A percentile compares a stretch with the other conserved stretches of the same genome.
phyloP scores from a whole-genome alignment of 495 filamentous ascomycete species.

The Penicillium atrosanguineum region DNA sequence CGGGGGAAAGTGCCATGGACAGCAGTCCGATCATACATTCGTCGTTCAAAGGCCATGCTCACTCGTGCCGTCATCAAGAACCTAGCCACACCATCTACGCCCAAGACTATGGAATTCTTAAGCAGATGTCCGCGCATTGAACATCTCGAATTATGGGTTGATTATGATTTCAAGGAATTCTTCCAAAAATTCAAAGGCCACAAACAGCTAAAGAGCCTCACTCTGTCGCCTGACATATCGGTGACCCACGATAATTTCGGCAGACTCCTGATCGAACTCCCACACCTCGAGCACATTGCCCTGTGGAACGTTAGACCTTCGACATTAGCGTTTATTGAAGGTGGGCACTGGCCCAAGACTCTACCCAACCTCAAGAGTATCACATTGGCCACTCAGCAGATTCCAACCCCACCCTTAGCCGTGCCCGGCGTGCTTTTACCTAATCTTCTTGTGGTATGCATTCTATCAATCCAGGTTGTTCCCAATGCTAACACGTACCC shows the following conservation, averaged over 20 bases:
- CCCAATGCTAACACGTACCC: neutral
- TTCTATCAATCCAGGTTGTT: neutral
- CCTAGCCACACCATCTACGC: slow-evolving; percentile 21
- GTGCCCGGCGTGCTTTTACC: slow-evolving; percentile 22
- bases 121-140: slow-evolving; percentile 39
- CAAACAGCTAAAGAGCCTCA: slow-evolving; percentile 39
- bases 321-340: neutral
- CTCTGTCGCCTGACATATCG: slow-evolving; percentile 34
- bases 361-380: slow-evolving; percentile 39
- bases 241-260: slow-evolving; percentile 31
- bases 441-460: slow-evolving; percentile 4
- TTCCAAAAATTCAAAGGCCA: slow-evolving; percentile 32
- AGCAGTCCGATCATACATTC: slow-evolving; percentile 44
- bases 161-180: slow-evolving; percentile 21
- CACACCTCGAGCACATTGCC: slow-evolving; percentile 41
- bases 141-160: slow-evolving; percentile 30
- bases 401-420: neutral
- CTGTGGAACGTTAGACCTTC: slow-evolving; percentile 28
- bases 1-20: slow-evolving; percentile 35
- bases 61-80: slow-evolving; percentile 40
- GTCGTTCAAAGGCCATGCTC: slow-evolving; percentile 36
- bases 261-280: slow-evolving; percentile 36
- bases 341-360: slow-evolving; percentile 25
- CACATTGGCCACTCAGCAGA: slow-evolving; percentile 20
- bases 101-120: slow-evolving; percentile 31